Percentiles rank a stretch among this genome's conserved stretches.
These are phyloP conservation scores for Cytospora leucostoma DNA, from an alignment of 2,329 filamentous ascomycete species.

Conservation along the genomic window DNA sequence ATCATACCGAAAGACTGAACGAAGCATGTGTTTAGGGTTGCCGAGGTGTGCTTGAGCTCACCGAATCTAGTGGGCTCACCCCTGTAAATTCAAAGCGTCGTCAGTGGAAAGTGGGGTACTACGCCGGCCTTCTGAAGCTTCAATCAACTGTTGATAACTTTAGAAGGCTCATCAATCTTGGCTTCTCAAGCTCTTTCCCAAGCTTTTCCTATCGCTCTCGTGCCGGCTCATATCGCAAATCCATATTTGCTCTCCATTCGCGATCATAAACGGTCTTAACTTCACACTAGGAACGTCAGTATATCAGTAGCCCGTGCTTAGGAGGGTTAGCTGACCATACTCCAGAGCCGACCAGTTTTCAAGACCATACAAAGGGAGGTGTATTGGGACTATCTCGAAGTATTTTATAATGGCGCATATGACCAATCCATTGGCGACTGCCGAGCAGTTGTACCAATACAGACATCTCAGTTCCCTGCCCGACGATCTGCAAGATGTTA, in stretches of 20 bases:
- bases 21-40: neutral
- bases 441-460: conserved; percentile 66
- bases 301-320: neutral
- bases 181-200: neutral
- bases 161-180: neutral
- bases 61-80: neutral
- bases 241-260: neutral
- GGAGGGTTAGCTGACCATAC: neutral
- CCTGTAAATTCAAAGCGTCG: neutral
- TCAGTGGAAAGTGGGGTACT: neutral
- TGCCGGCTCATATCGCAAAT: neutral
- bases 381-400: neutral
- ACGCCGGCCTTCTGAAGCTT: neutral
- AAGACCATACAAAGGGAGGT: neutral
- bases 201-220: neutral
- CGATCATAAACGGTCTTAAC: neutral
- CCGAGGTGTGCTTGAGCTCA: neutral
- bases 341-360: neutral
- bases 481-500: conserved; percentile 67
- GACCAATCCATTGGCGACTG: conserved; percentile 70
- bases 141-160: neutral
- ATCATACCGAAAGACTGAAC: too few relatives aligned
- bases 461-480: conserved; percentile 61
- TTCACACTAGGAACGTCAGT: neutral
- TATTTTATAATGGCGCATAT: conserved; percentile 58